Base-by-base conservation (phyloP, 371 early-diverging fungal genomes). In the Rhizopus sp. region DNA sequence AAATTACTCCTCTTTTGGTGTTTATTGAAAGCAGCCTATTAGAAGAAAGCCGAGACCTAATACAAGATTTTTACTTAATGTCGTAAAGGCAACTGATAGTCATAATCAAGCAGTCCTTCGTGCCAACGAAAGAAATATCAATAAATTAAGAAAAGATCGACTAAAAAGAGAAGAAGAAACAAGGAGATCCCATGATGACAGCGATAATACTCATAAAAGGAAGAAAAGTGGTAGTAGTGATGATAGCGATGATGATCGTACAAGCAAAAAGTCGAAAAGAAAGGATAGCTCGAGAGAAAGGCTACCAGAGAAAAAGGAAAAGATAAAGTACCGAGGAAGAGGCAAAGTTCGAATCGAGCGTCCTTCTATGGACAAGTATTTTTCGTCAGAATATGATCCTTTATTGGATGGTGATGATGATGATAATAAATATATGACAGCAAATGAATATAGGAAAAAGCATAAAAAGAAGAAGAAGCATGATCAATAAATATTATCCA, bases 361-460 rank as follows among this genome's bases (percentile, higher is more conserved):
- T 4, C 79, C 85, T 6, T 75, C 84, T 5, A 86, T 92, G 80
- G 90, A 92, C 66, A 86, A 86, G 59, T 87, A 86, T 53, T 92
- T 92, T 70, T 69, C 80, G 23, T 64, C 78, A 8, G 75, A 70
- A 9, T 92, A 90, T 69, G 81, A 89, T 68, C 90, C 92, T 29
- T 58, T 63, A 16, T 55, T 80, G 12, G 92, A 92, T 62, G 71
- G 78, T 8, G 82, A 78, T 67, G 82, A 83, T 57, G 62, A 65
- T 33, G 79, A 73, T 56, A 78, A 72, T 48, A 49, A 81, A 62
- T 51, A 71, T 49, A 59, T 63, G n/a, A 41, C 39, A 30, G 53
- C 37, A 48, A 54, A 59, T 31, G 38, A 42, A 8, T 67, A 68
- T 48, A 59, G 56, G 13, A 55, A 51, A 9, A 62, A 49, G 34